Percentiles rank a stretch among this genome's conserved stretches.
Conservation (phyloP, 2,329 filamentous ascomycete genomes). For the Diaporthe sp. region DNA sequence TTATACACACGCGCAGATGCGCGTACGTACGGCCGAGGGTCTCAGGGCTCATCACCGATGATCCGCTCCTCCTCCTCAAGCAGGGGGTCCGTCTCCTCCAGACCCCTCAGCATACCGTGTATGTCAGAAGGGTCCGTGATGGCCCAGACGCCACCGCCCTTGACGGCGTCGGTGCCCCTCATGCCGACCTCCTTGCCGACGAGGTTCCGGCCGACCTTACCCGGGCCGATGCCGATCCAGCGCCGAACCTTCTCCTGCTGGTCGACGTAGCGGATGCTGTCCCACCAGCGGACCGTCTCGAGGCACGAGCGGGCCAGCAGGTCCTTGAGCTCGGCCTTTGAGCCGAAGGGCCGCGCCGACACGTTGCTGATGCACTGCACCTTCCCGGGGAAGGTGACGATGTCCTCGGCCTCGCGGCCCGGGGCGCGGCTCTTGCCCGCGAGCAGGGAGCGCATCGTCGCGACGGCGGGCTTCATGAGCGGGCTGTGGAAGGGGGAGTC, state of each 20-base stretch:
- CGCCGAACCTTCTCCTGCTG: slow-evolving; percentile 83
- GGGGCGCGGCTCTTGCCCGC: slow-evolving; percentile 67
- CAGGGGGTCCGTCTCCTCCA: slow-evolving; percentile 73
- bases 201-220: slow-evolving; percentile 92
- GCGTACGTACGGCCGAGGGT: no score
- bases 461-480: slow-evolving; percentile 87
- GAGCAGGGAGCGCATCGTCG: slow-evolving; percentile 78
- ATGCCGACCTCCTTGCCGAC: slow-evolving; percentile 97
- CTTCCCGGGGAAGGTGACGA: slow-evolving; percentile 80
- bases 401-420: slow-evolving; percentile 69
- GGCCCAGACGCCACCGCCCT: slow-evolving; percentile 93
- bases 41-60: slow-evolving; percentile 38
- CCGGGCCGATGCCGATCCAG: slow-evolving; percentile 93
- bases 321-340: slow-evolving; percentile 80
- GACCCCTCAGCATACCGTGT: slow-evolving; percentile 73
- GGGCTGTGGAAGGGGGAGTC: slow-evolving; percentile 93
- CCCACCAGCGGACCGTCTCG: slow-evolving; percentile 96
- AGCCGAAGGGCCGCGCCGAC: slow-evolving; percentile 81
- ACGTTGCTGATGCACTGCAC: slow-evolving; percentile 91
- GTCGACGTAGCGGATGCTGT: slow-evolving; percentile 90
- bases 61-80: slow-evolving; percentile 60
- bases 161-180: slow-evolving; percentile 80
- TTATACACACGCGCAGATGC: background rate
- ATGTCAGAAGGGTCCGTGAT: slow-evolving; percentile 85
- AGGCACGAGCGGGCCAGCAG: slow-evolving; percentile 84